Percentiles rank a stretch among this genome's conserved stretches.
Evolutionary conservation across 345 rosid species (phyloP).

Genomic region (Murraya koenigii): DNA sequence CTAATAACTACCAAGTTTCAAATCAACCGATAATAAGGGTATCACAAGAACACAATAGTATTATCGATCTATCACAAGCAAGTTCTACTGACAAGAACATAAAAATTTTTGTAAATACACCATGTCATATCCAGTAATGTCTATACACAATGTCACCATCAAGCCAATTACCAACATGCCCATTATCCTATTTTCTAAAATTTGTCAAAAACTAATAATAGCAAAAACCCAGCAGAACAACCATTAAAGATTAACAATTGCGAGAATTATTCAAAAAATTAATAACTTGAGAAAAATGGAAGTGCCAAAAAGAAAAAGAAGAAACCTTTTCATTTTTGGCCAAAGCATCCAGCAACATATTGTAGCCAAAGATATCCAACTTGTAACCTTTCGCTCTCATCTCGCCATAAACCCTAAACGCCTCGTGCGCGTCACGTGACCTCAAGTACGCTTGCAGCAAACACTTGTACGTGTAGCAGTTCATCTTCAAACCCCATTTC

Average conservation of each 20-base stretch:
- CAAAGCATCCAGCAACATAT: slow-evolving; percentile 87
- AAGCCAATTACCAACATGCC: not conserved
- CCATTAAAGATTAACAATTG: not conserved
- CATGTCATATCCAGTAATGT: not conserved
- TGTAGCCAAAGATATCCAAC: slow-evolving; percentile 75
- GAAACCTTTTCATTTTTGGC: slow-evolving; percentile 44
- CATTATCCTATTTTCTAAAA: not conserved
- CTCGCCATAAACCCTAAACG: slow-evolving; percentile 56
- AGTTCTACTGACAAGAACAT: not conserved
- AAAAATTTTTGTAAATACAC: not conserved
- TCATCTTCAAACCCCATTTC: slow-evolving; percentile 82
- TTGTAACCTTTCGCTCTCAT: slow-evolving; percentile 67
- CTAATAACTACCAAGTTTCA: not conserved
- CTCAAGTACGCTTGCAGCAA: slow-evolving; percentile 77
- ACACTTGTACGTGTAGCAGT: slow-evolving; percentile 75
- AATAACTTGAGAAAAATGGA: not conserved
- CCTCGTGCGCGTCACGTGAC: slow-evolving; percentile 52
- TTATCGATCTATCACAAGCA: not conserved
- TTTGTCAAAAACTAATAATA: no score
- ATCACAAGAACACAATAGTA: no score
- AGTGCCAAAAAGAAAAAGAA: not conserved
- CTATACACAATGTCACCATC: no score
- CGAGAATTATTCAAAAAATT: not conserved
- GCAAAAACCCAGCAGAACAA: not conserved
- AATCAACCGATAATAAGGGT: not conserved